Percentiles rank a stretch among this genome's conserved stretches.
phyloP scores from a whole-genome alignment of 352 stramenopile genomes.

The Aphanomyces cochlioides region DNA sequence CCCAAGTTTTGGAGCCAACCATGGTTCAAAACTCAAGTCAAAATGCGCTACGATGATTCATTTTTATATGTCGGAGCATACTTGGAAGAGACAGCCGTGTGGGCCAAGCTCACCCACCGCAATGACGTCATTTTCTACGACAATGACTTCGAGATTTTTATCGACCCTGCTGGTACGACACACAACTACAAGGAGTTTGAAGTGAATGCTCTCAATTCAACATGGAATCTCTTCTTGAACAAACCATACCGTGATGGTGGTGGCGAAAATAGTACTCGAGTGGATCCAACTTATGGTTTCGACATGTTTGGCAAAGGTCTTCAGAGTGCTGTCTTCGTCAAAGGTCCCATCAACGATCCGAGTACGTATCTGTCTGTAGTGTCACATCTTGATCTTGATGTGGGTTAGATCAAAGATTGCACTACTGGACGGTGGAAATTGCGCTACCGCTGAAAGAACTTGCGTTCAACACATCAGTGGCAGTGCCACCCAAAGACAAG shows the following conservation, averaged over 20 bases:
- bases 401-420: slow-evolving; percentile 38
- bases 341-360: slow-evolving; percentile 61
- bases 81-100: slow-evolving; percentile 60
- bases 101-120: slow-evolving; percentile 59
- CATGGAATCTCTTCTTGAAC: slow-evolving; percentile 87
- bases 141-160: slow-evolving; percentile 91
- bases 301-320: slow-evolving; percentile 60
- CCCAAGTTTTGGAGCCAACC: slow-evolving; percentile 56
- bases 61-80: slow-evolving; percentile 73
- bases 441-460: slow-evolving; percentile 65
- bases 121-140: slow-evolving; percentile 79
- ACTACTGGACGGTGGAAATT: slow-evolving; percentile 81
- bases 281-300: slow-evolving; percentile 60
- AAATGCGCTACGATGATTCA: slow-evolving; percentile 64
- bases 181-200: slow-evolving; percentile 92
- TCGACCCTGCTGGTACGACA: slow-evolving; percentile 67
- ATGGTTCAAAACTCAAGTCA: slow-evolving; percentile 68
- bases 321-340: slow-evolving; percentile 46
- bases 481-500: slow-evolving; percentile 39
- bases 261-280: slow-evolving; percentile 73
- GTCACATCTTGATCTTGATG: background rate
- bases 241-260: slow-evolving; percentile 80
- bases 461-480: slow-evolving; percentile 38
- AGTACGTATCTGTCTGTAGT: slow-evolving; percentile 30
- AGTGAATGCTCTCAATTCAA: slow-evolving; percentile 82